These are phyloP conservation scores for Penicillium steckii DNA, from an alignment of 495 filamentous ascomycete species.

Conservation along the genomic window DNA sequence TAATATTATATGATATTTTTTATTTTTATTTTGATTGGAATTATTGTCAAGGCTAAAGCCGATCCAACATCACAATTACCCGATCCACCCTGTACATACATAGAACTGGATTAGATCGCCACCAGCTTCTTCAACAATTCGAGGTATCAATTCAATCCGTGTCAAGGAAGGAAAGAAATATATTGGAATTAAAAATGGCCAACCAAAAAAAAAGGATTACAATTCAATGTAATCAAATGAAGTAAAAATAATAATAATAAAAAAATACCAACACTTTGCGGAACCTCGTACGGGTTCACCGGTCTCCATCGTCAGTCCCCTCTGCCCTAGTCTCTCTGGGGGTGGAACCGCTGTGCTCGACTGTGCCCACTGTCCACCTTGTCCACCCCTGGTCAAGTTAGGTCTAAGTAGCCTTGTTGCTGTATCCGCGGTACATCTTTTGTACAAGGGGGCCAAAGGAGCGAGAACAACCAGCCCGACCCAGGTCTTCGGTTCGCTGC, in stretches of 20 bases:
- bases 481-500: constrained; percentile 19
- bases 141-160: constrained; percentile 21
- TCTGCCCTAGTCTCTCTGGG: constrained; percentile 12
- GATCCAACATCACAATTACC: constrained; percentile 25
- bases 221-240: not conserved
- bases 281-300: constrained; percentile 21
- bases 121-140: constrained; percentile 10
- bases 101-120: constrained; percentile 21
- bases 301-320: constrained; percentile 4
- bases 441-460: constrained; percentile 25
- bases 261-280: constrained; percentile 6
- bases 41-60: constrained; percentile 1
- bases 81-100: constrained; percentile 10
- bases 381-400: constrained; percentile 19
- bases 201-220: not conserved
- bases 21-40: not conserved
- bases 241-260: not conserved
- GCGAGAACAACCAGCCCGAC: constrained; percentile 20
- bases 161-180: constrained; percentile 8
- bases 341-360: constrained; percentile 12
- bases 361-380: not conserved
- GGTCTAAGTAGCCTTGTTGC: constrained; percentile 17
- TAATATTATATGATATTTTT: not conserved
- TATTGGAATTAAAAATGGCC: not conserved
- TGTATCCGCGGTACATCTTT: constrained; percentile 28